Percentiles rank a stretch among this genome's conserved stretches.
Conservation (phyloP, 2,329 filamentous ascomycete genomes). For the Chaetothyriales sp. region DNA sequence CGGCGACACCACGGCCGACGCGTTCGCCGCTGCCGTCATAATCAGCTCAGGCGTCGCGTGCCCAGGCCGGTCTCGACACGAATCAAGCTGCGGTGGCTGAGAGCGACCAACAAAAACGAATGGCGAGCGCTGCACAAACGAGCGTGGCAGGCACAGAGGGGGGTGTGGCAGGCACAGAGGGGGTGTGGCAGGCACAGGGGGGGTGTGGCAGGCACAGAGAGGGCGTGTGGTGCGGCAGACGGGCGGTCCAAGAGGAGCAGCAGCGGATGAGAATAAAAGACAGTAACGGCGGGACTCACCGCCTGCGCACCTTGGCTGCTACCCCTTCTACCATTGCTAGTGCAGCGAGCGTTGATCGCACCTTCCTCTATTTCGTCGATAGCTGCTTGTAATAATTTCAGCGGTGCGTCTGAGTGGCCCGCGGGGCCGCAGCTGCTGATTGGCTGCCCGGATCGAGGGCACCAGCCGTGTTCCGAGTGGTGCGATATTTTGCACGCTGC, state of each 20-base stretch:
- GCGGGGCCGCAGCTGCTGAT: background rate
- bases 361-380: background rate
- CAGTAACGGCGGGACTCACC: background rate
- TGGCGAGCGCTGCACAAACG: background rate
- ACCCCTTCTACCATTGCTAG: background rate
- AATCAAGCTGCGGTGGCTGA: conserved; percentile 10
- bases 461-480: background rate
- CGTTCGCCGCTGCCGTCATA: conserved; percentile 39
- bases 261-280: background rate
- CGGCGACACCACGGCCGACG: conserved; percentile 54
- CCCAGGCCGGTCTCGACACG: conserved; percentile 5
- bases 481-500: background rate
- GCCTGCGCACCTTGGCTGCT: background rate
- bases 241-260: background rate
- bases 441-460: background rate
- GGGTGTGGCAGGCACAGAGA: background rate
- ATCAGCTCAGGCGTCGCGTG: conserved; percentile 1
- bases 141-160: background rate
- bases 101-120: background rate
- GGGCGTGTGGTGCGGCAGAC: background rate
- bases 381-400: background rate
- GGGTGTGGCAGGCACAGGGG: too few species aligned
- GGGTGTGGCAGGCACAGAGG: background rate
- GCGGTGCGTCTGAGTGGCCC: background rate
- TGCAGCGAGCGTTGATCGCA: background rate